Percentiles rank a stretch among this genome's conserved stretches.
Conservation (phyloP, 148 eudicot genomes). For the Dianthus caryophyllus region DNA sequence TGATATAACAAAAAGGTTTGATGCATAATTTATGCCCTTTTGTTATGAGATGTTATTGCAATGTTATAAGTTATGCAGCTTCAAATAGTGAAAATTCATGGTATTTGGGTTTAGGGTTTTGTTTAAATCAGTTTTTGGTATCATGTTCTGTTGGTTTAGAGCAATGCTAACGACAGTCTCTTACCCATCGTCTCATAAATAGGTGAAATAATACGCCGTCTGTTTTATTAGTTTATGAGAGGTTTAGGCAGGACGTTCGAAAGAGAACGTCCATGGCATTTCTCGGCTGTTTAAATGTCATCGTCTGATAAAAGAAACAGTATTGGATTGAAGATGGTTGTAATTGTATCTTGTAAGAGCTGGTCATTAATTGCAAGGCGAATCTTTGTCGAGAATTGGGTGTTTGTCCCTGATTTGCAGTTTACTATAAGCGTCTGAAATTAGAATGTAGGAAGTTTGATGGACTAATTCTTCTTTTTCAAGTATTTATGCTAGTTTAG, state of each 20-base stretch:
- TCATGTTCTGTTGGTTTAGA: too few species aligned
- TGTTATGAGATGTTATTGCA: too few species aligned
- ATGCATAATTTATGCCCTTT: too few species aligned
- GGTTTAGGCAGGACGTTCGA: too few species aligned
- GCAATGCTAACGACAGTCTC: too few species aligned
- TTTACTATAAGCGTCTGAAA: background rate
- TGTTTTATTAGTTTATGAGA: too few species aligned
- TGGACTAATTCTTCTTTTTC: too few species aligned
- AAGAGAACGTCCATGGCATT: too few species aligned
- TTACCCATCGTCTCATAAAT: background rate
- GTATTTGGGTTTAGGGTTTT: background rate
- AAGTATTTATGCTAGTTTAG: background rate
- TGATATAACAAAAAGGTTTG: background rate
- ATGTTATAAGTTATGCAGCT: background rate
- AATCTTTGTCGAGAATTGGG: slow-evolving; percentile 4
- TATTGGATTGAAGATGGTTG: background rate
- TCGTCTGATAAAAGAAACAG: background rate
- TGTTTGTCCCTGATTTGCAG: background rate
- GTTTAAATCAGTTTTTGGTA: too few species aligned
- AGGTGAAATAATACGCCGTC: too few species aligned
- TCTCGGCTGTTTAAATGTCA: too few species aligned
- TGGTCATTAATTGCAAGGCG: background rate
- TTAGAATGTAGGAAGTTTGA: background rate
- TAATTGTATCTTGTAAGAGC: background rate
- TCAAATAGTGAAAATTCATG: background rate